Evolutionary conservation across 768 basidiomycete species (phyloP).

Genomic region (Leucocoprinus leucothites): DNA sequence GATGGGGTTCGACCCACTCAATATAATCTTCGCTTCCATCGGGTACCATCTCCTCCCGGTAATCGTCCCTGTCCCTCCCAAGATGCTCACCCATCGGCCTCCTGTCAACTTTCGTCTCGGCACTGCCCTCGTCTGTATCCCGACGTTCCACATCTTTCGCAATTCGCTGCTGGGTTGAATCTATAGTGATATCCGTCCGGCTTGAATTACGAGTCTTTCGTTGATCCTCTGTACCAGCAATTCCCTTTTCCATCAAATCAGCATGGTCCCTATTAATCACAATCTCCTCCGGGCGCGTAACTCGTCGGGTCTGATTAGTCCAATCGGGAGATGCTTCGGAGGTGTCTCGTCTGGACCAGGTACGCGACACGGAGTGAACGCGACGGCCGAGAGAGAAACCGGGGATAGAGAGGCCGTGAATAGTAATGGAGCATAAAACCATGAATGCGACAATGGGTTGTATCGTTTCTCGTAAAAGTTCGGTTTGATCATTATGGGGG

Average conservation of each 20-base stretch:
- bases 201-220: not conserved
- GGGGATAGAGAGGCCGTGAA: conserved; percentile 91
- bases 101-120: conserved; percentile 9
- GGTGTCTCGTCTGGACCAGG: conserved; percentile 78
- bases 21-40: conserved; percentile 18
- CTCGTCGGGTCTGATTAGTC: conserved; percentile 72
- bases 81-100: conserved; percentile 1
- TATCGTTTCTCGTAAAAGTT: conserved; percentile 69
- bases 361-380: conserved; percentile 87
- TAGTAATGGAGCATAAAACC: conserved; percentile 86
- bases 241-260: conserved; percentile 26
- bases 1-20: conserved; percentile 27
- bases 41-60: conserved; percentile 17
- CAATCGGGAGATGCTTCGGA: conserved; percentile 61
- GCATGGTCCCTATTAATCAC: conserved; percentile 79
- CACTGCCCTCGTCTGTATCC: conserved; percentile 12
- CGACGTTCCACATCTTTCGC: conserved; percentile 1
- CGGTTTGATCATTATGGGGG: conserved; percentile 39
- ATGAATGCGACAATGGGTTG: conserved; percentile 95
- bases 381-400: conserved; percentile 90
- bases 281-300: conserved; percentile 71
- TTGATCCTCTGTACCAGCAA: not conserved
- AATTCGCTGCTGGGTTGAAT: not conserved
- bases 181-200: not conserved
- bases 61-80: conserved; percentile 12